phyloP scores from a whole-genome alignment of 805 yeast genomes.

The Teunomyces cretensis region DNA sequence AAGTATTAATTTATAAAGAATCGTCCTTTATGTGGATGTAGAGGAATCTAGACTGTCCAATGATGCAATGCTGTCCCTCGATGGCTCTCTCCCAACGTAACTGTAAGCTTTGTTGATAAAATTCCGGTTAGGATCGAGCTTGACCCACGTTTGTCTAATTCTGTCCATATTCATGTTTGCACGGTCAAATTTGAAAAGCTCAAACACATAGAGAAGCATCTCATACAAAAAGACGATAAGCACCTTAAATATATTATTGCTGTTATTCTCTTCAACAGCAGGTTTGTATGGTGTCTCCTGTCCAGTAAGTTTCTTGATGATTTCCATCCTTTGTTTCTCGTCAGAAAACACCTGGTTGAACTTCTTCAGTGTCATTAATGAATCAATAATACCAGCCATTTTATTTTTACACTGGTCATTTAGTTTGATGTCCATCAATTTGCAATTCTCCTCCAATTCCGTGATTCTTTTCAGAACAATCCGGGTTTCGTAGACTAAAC shows the following conservation, averaged over 20 bases:
- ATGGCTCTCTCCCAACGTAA: slow-evolving; percentile 23
- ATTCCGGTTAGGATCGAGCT: slow-evolving; percentile 40
- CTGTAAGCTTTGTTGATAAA: slow-evolving; percentile 37
- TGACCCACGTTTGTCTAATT: slow-evolving; percentile 37
- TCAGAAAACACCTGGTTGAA: slow-evolving; percentile 32
- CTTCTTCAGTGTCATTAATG: slow-evolving; percentile 27
- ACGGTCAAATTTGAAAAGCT: slow-evolving; percentile 37
- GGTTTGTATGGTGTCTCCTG: slow-evolving; percentile 6
- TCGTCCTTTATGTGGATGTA: neutral
- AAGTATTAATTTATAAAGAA: neutral
- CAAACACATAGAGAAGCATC: slow-evolving; percentile 29
- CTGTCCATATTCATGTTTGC: slow-evolving; percentile 44
- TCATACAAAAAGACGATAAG: slow-evolving; percentile 35
- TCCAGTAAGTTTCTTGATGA: slow-evolving; percentile 30
- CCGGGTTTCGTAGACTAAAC: slow-evolving; percentile 40
- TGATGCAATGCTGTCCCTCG: slow-evolving; percentile 14
- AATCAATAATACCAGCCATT: slow-evolving; percentile 23
- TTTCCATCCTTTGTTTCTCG: slow-evolving; percentile 24
- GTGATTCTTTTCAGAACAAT: slow-evolving; percentile 40
- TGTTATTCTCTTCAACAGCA: slow-evolving; percentile 2
- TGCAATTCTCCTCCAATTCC: slow-evolving; percentile 38
- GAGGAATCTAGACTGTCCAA: slow-evolving; percentile 2
- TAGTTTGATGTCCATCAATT: slow-evolving; percentile 26
- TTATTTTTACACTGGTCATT: slow-evolving; percentile 27
- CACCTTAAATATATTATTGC: slow-evolving; percentile 17